Percentiles rank a stretch among this genome's conserved stretches.
These are phyloP conservation scores for Cladosporium sp. DNA, from an alignment of 2,329 filamentous ascomycete species.

Conservation along the genomic window DNA sequence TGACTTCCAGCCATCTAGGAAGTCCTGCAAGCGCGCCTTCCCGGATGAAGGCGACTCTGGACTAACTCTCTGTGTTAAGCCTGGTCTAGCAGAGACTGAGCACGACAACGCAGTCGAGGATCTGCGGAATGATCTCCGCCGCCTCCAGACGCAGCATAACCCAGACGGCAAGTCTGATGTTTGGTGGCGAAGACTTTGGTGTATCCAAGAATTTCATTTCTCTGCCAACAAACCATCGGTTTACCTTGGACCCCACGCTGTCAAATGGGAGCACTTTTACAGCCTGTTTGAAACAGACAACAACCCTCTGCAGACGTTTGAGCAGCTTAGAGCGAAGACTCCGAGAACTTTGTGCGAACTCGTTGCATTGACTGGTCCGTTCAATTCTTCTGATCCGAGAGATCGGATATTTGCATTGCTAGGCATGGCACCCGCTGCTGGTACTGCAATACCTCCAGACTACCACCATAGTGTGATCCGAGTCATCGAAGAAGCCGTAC, in stretches of 20 bases:
- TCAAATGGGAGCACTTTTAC: conserved; percentile 19
- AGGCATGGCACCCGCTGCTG: conserved; percentile 11
- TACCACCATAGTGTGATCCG: conserved; percentile 16
- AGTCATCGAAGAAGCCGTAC: conserved; percentile 21
- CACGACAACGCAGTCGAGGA: conserved; percentile 15
- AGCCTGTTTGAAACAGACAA: conserved; percentile 6
- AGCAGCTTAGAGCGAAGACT: background rate
- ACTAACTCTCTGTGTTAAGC: conserved; percentile 15
- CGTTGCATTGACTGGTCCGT: conserved; percentile 13
- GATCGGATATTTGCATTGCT: conserved; percentile 21
- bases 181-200: conserved; percentile 23
- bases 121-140: conserved; percentile 12
- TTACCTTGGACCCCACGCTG: conserved; percentile 19
- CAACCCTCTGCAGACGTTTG: too few species aligned
- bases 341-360: conserved; percentile 14
- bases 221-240: conserved; percentile 16
- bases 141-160: background rate
- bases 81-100: conserved; percentile 17
- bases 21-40: conserved; percentile 10
- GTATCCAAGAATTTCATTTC: conserved; percentile 17
- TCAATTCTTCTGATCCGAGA: conserved; percentile 18
- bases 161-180: conserved; percentile 12
- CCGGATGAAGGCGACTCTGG: conserved; percentile 14
- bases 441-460: conserved; percentile 14
- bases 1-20: background rate